Evolutionary conservation across 306 rosid species (phyloP).

Genomic region (Luffa aegyptiaca): DNA sequence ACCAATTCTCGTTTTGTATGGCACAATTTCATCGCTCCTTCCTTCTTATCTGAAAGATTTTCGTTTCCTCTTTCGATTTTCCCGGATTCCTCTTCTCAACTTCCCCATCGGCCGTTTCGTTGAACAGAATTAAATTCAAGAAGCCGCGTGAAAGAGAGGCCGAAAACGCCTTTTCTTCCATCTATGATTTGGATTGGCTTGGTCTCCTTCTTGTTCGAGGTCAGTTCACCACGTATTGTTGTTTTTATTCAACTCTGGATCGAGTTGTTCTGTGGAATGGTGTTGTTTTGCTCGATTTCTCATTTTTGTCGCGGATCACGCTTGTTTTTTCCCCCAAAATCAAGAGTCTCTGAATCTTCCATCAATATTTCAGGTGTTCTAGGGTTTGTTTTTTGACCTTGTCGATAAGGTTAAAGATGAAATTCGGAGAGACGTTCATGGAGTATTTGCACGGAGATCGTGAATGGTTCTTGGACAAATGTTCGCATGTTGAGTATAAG

Average conservation of each 20-base stretch:
- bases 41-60: neutral
- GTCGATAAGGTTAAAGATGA: conserved; percentile 26
- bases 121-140: neutral
- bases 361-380: neutral
- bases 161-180: neutral
- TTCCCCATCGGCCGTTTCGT: neutral
- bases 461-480: conserved; percentile 40
- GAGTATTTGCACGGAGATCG: conserved; percentile 62
- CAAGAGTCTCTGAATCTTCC: neutral
- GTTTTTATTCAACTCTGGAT: neutral
- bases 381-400: conserved; percentile 19
- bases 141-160: neutral
- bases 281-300: neutral
- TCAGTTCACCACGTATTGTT: neutral
- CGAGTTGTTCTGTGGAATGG: neutral
- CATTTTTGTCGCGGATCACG: neutral
- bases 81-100: neutral
- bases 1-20: neutral
- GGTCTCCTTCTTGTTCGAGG: neutral
- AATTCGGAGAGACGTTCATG: conserved; percentile 55
- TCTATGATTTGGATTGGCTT: neutral
- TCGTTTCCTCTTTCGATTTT: neutral
- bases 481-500: conserved; percentile 62
- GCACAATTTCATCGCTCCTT: neutral
- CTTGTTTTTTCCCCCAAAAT: neutral